These are phyloP conservation scores for Boeremia lycopersici DNA, from an alignment of 2,329 filamentous ascomycete species.

Conservation along the genomic window DNA sequence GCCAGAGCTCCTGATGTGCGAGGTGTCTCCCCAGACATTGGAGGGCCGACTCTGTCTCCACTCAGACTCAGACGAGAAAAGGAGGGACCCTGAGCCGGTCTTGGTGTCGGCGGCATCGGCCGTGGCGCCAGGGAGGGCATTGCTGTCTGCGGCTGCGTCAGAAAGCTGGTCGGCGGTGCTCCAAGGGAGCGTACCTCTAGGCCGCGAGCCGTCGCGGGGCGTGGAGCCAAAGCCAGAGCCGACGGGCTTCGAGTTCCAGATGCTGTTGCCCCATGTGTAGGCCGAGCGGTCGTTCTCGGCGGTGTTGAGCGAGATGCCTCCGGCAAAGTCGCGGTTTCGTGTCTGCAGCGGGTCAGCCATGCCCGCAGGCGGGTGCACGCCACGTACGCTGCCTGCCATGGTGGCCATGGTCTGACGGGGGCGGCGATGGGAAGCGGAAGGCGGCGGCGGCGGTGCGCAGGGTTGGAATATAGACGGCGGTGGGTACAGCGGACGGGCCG, in stretches of 20 bases:
- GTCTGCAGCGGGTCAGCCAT: constrained; percentile 24
- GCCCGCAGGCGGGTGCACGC: background rate
- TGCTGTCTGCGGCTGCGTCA: constrained; percentile 38
- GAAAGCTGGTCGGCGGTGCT: background rate
- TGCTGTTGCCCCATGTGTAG: constrained; percentile 44
- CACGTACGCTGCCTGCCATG: constrained; percentile 42
- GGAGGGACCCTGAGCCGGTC: constrained; percentile 72
- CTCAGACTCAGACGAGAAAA: constrained; percentile 72
- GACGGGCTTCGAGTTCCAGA: constrained; percentile 42
- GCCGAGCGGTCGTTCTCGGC: constrained; percentile 36
- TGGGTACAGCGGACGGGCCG: constrained; percentile 35
- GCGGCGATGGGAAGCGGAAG: constrained; percentile 19
- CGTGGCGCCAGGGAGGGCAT: constrained; percentile 29
- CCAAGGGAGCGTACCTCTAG: constrained; percentile 33
- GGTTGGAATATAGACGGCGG: constrained; percentile 26
- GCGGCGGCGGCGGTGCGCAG: constrained; percentile 21
- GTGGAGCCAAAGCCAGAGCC: constrained; percentile 37
- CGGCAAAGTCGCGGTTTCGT: constrained; percentile 38
- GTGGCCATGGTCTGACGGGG: constrained; percentile 35
- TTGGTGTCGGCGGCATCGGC: constrained; percentile 57
- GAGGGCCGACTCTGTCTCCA: constrained; percentile 63
- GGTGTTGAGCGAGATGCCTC: constrained; percentile 39
- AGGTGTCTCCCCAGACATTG: constrained; percentile 60
- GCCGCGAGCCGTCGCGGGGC: constrained; percentile 40
- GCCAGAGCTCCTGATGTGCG: constrained; percentile 44